Base-by-base conservation (phyloP, 371 early-diverging fungal genomes). In the Haplosporangium sp. region DNA sequence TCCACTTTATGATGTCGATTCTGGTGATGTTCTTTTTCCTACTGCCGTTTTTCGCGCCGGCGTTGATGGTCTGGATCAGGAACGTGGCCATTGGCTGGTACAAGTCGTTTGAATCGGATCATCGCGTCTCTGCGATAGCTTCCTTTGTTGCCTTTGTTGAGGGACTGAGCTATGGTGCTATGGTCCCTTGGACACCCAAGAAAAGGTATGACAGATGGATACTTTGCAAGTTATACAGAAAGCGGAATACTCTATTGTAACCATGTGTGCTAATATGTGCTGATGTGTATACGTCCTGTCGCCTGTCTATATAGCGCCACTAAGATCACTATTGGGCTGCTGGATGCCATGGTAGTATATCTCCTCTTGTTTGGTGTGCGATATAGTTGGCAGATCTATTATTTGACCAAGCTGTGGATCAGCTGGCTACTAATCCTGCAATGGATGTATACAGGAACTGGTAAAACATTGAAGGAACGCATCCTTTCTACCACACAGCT, bases 31-130 rank as follows among this genome's bases (percentile, higher is more conserved):
- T 86, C 56, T 84, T 89, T 62, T 85, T 85, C 10, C 52, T 89
- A 23, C 62, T 89, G 11, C 91, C 91, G 5, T 89, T 89, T 56
- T 83, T 82, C 68, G 48, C 86, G 7, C 91, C 91, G 1, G 85
- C 86, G 12, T 59, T 90, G 46, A 80, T 90, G 67, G 89, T 89
- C 11, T 90, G 89, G 88, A 85, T 87, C 62, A 74, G 91, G 23
- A 90, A 90, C 74, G 64, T 89, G 12, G 84, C 86, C 11, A 88
- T 86, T 6, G 85, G 87, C 55, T 90, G 91, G 91, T 86, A 84
- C 64, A 85, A 81, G 8, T 89, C 89, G 0, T 87, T 89, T 62
- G 84, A 83, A 2, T 84, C 88, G 1, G 91, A 90, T 55, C 89
- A 90, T 61, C 85, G 81, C 58, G 75, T 88, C 16, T 67, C 85